phyloP scores from a whole-genome alignment of 768 basidiomycete species.

The Pleurotus citrinopileatus region DNA sequence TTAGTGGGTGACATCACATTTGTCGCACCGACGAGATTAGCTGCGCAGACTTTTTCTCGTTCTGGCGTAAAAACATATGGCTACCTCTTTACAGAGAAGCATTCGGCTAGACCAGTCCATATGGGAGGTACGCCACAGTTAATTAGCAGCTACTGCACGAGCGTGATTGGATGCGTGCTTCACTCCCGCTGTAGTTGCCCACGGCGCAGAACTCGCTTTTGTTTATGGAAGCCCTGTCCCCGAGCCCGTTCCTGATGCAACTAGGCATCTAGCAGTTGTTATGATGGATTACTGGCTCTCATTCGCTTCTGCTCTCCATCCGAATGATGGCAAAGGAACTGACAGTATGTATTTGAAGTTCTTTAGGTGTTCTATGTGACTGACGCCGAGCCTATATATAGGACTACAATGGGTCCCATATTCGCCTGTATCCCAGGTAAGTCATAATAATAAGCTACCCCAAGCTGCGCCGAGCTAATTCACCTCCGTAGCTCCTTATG shows the following conservation, averaged over 20 bases:
- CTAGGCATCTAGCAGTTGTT: constrained; percentile 21
- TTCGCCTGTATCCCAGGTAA: not conserved
- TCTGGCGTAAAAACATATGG: not conserved
- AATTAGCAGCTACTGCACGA: too few relatives aligned
- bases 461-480: not conserved
- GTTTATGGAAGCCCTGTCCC: constrained; percentile 20
- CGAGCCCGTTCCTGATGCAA: constrained; percentile 12
- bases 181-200: constrained; percentile 19
- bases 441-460: not conserved
- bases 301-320: constrained; percentile 38
- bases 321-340: constrained; percentile 40
- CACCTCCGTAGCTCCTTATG: not conserved
- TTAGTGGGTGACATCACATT: not conserved
- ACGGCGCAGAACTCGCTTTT: constrained; percentile 26
- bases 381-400: too few relatives aligned
- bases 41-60: not conserved
- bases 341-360: constrained; percentile 28
- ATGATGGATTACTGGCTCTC: constrained; percentile 49
- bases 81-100: not conserved
- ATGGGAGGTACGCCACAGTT: not conserved
- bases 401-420: not conserved
- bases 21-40: not conserved
- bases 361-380: too few relatives aligned
- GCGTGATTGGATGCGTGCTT: too few relatives aligned
- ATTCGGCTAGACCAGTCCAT: not conserved